Evolutionary conservation across 768 basidiomycete species (phyloP), one percentile per base, ranked within the genome.

Genomic region (Tremella fuciformis): DNA sequence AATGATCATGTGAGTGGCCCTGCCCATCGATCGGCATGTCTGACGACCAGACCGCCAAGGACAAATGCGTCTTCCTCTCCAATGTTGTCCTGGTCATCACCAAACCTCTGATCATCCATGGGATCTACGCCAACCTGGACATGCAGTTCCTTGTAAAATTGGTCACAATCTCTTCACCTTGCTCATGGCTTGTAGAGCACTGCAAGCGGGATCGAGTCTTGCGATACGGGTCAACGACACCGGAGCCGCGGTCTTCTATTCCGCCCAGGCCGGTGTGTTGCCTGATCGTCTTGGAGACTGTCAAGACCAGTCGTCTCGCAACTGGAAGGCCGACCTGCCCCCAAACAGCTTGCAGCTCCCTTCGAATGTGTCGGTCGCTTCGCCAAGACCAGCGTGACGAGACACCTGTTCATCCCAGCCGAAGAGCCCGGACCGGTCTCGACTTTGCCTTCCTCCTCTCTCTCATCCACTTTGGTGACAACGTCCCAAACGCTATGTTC

Each of bases 31-130:
- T 37, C 16, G 44, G 4, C 21, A 1, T 18, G 40, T 53, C 51
- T 59, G 53, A 65, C 24, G 25, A 13, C n/a, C 88, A 94, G 76
- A 92, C 89, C 0, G 88, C 92, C 76, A 97, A 98, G 77, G 92
- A 97, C 71, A 86, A 96, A 11, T 90, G 91, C 79, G 83, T 98
- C 8, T 93, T 98, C 80, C 83, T 98, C 16, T 99, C 98, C 83
- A 91, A 81, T 76, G 96, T 98, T 76, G 83, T 98, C 53, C 83
- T 98, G 54, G 83, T 98, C 76, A 84, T 98, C 64, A 87, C 93
- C 39, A 98, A 98, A 76, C 92, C 92, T 11, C 81, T 92, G 59
- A 79, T 85, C 54, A 83, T 84, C 38, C 86, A 88, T 46, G 75
- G 77, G 16, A 64, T 74, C 8, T 48, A 50, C 15, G 70, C 71